phyloP scores from a whole-genome alignment of 805 yeast species.

The Lipomyces sp. region DNA sequence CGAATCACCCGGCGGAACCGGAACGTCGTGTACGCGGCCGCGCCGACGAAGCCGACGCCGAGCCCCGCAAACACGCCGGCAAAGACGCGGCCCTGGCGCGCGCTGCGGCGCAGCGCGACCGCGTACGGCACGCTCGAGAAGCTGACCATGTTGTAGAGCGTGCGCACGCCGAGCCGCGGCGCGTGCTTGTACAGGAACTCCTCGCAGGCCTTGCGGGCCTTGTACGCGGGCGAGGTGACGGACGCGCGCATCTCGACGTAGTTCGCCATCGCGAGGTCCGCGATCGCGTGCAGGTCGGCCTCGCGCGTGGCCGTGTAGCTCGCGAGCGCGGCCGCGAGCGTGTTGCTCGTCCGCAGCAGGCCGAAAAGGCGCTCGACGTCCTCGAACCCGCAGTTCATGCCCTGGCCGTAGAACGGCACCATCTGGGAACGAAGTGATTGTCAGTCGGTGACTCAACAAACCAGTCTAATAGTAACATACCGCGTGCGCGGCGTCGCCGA shows the following conservation, averaged over 20 bases:
- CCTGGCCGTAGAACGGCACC: slow-evolving; percentile 99
- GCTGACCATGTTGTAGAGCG: slow-evolving; percentile 83
- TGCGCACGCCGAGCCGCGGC: slow-evolving; percentile 44
- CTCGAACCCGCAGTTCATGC: slow-evolving; percentile 94
- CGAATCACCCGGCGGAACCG: slow-evolving; percentile 5
- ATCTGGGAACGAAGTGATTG: slow-evolving; percentile 39
- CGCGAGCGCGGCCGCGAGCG: slow-evolving; percentile 46
- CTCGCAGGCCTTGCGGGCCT: slow-evolving; percentile 67
- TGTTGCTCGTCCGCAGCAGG: slow-evolving; percentile 39
- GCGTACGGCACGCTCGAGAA: slow-evolving; percentile 74
- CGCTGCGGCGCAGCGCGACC: slow-evolving; percentile 16
- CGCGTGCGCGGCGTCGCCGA: slow-evolving; percentile 94
- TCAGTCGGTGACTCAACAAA: not conserved
- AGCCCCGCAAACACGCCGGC: slow-evolving; percentile 4
- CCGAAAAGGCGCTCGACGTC: slow-evolving; percentile 68
- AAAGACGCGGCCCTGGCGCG: slow-evolving; percentile 16
- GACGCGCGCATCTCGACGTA: slow-evolving; percentile 84
- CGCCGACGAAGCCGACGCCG: slow-evolving; percentile 14
- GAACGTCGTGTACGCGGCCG: slow-evolving; percentile 13
- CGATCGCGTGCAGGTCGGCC: slow-evolving; percentile 69
- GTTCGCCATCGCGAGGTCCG: slow-evolving; percentile 73
- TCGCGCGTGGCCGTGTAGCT: slow-evolving; percentile 55
- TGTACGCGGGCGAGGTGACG: slow-evolving; percentile 59
- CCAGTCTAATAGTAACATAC: slow-evolving; percentile 7
- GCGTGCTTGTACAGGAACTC: slow-evolving; percentile 69